Base-by-base conservation (phyloP, 352 stramenopile species). In the Globisporangium acanthophoron region DNA sequence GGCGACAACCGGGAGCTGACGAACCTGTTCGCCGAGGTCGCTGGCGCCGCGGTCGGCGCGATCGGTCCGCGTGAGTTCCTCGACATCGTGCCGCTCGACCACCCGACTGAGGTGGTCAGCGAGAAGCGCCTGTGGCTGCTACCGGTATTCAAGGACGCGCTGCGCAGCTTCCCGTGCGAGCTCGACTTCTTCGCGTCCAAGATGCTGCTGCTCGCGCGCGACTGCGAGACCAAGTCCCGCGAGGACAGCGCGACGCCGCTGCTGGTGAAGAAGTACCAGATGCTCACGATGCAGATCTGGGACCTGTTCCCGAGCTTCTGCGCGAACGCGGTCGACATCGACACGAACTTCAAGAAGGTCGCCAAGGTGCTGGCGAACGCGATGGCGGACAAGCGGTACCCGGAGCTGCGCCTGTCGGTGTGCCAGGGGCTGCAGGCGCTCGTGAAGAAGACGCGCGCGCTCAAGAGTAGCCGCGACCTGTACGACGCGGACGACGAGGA, bases 331-430 rank as follows among this genome's bases (percentile, higher is more conserved):
- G 61, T 82, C 29, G 86, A 95, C 62, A 77, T 95, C 52, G 78
- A 87, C 60, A 71, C 70, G 35, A 81, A 81, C 33, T 95, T 95
- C 59, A 92, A 92, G 74, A 89, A 80, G 62, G 74, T 95, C 44
- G 86, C 86, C 48, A 95, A 95, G 79, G 62, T 89, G 41, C 71
- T 95, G 9, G 83, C 84, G 15, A 95, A 91, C 51, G 86, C 86
- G 40, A 92, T 95, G 82, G 77, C 76, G 33, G 86, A 95, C 68
- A 80, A 93, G 70, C 83, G 86, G 31, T 94, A 90, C 65, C 86
- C 86, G 2, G 81, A 92, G 59, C 67, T 95, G 52, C 86, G 84
- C 18, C 74, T 92, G 40, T 71, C 80, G 31, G 82, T 95, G n/a
- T 95, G 86, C 62, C 84, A 92, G 61, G 86, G 86, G 64, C 80